Percentiles rank a stretch among this genome's conserved stretches.
Evolutionary conservation across 2,329 filamentous ascomycete genomes (phyloP).

Genomic region (Colletotrichum limetticola): DNA sequence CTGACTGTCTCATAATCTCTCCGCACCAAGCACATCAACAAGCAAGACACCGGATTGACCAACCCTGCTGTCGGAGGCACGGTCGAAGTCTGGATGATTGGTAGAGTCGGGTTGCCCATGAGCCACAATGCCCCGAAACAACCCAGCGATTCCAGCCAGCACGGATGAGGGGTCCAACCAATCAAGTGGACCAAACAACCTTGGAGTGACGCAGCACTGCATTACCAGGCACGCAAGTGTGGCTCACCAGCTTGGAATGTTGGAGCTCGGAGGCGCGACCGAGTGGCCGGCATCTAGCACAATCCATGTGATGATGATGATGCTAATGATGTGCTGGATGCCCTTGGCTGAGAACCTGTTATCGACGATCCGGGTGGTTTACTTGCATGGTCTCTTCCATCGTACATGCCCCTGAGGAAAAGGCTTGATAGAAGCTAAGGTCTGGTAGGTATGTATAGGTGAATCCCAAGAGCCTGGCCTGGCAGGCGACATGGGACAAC

Average conservation of each 20-base stretch:
- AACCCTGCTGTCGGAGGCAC: neutral
- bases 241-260: conserved; percentile 9
- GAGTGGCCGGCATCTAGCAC: neutral
- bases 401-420: neutral
- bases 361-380: neutral
- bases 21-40: neutral
- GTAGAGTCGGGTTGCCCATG: conserved; percentile 3
- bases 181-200: conserved; percentile 22
- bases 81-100: conserved; percentile 15
- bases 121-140: conserved; percentile 26
- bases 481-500: neutral
- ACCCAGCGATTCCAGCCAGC: neutral
- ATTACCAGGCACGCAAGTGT: conserved; percentile 30
- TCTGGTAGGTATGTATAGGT: neutral
- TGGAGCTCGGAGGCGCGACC: neutral
- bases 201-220: conserved; percentile 32
- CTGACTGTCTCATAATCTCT: neutral
- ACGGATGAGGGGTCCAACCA: conserved; percentile 26
- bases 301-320: conserved; percentile 26
- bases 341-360: neutral
- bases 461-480: too few species aligned
- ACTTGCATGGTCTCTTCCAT: neutral
- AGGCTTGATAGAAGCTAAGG: neutral
- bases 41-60: conserved; percentile 12
- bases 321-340: neutral